phyloP scores from a whole-genome alignment of 129 eudicot genomes.

The Smallanthus sonchifolius region DNA sequence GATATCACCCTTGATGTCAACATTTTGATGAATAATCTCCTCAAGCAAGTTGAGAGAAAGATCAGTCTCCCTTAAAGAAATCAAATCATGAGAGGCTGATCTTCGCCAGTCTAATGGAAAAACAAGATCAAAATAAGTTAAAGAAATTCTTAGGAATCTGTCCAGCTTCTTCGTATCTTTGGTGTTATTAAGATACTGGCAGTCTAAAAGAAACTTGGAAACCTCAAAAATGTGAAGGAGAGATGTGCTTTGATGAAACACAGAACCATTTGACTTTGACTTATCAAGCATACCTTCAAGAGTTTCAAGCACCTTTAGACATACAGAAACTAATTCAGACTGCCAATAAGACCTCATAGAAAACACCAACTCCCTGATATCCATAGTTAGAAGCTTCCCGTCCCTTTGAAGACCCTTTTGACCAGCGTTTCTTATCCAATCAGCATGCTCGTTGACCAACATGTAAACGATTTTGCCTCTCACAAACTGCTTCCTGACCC shows the following conservation, averaged over 20 bases:
- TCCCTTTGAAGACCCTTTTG: constrained; percentile 21
- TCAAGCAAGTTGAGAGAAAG: constrained; percentile 38
- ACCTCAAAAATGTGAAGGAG: constrained; percentile 40
- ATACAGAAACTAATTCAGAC: constrained; percentile 36
- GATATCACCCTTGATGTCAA: constrained; percentile 12
- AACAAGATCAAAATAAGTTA: constrained; percentile 23
- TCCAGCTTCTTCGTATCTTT: constrained; percentile 3
- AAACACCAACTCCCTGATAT: constrained; percentile 31
- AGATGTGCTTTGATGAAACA: constrained; percentile 34
- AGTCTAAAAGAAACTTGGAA: constrained; percentile 38
- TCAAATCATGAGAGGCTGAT: constrained; percentile 27
- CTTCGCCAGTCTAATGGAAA: constrained; percentile 58
- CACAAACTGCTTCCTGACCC: constrained; percentile 32
- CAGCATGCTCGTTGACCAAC: constrained; percentile 43
- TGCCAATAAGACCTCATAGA: constrained; percentile 43
- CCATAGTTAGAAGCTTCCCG: constrained; percentile 28
- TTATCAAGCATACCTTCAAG: constrained; percentile 37
- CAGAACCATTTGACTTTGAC: constrained; percentile 9
- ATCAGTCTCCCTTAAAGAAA: constrained; percentile 40
- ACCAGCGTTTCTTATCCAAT: constrained; percentile 46
- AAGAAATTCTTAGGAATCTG: constrained; percentile 16
- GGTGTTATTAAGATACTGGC: neutral
- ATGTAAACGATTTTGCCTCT: constrained; percentile 17
- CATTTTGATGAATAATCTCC: constrained; percentile 28
- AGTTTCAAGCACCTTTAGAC: constrained; percentile 43